These are phyloP conservation scores for Primulina tabacum DNA, from an alignment of 257 asterid genomes.

Conservation along the genomic window DNA sequence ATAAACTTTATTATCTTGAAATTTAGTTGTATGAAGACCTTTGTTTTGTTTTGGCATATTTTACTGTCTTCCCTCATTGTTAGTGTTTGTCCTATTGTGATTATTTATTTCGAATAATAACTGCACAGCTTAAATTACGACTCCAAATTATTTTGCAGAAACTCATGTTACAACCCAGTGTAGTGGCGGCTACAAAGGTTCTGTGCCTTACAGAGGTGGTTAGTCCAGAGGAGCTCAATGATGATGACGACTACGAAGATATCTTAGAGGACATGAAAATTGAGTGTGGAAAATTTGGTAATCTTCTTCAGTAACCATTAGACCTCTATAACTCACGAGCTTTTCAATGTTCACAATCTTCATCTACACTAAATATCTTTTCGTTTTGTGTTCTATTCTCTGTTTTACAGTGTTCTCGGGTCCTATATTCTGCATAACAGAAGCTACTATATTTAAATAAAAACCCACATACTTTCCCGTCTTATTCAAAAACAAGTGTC, in stretches of 20 bases:
- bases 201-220: constrained; percentile 81
- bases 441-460: constrained; percentile 16
- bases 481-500: not conserved
- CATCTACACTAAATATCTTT: constrained; percentile 11
- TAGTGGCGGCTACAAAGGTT: constrained; percentile 69
- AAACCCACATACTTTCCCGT: not conserved
- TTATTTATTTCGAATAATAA: not conserved
- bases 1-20: too few species aligned
- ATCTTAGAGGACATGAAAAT: constrained; percentile 82
- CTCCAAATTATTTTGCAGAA: constrained; percentile 48
- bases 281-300: constrained; percentile 78
- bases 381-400: constrained; percentile 27
- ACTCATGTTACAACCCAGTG: constrained; percentile 55
- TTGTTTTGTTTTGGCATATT: not conserved
- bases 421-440: constrained; percentile 24
- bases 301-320: constrained; percentile 6
- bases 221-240: constrained; percentile 61
- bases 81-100: not conserved
- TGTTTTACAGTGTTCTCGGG: constrained; percentile 34
- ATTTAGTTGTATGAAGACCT: not conserved
- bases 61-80: not conserved
- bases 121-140: not conserved
- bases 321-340: not conserved
- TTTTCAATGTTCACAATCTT: not conserved
- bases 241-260: constrained; percentile 78